Conservation (phyloP, 495 filamentous ascomycete species). For the Margaritispora aquatica region DNA sequence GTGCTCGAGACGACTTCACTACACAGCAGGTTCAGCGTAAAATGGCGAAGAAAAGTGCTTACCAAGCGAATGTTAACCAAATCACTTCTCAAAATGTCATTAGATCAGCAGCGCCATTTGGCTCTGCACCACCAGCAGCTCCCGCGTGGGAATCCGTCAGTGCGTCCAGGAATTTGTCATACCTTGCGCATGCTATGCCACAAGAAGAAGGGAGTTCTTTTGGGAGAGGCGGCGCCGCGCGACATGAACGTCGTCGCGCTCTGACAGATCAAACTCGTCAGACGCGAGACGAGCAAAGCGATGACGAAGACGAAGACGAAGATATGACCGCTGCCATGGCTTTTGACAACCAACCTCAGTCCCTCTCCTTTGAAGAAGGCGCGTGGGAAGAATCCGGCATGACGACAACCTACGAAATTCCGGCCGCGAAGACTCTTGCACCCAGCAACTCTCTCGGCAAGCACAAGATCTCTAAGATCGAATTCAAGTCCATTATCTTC, state of each 20-base stretch:
- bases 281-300: neutral
- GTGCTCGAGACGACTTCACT: neutral
- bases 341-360: slow-evolving; percentile 3
- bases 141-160: neutral
- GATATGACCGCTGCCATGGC: neutral
- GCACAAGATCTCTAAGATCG: slow-evolving; percentile 40
- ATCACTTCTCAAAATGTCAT: neutral
- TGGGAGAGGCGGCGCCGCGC: neutral
- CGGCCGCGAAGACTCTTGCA: slow-evolving; percentile 41
- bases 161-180: no score
- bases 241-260: neutral
- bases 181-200: neutral
- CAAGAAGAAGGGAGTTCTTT: neutral
- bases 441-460: slow-evolving; percentile 36
- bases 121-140: neutral
- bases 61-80: neutral
- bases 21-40: neutral
- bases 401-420: slow-evolving; percentile 57
- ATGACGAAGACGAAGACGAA: neutral
- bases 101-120: neutral
- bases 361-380: slow-evolving; percentile 37
- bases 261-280: neutral
- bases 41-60: neutral
- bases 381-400: slow-evolving; percentile 46
- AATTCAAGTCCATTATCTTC: slow-evolving; percentile 36